Evolutionary conservation across 441 rosid genomes (phyloP).

Genomic region (Eutrema salsugineum): DNA sequence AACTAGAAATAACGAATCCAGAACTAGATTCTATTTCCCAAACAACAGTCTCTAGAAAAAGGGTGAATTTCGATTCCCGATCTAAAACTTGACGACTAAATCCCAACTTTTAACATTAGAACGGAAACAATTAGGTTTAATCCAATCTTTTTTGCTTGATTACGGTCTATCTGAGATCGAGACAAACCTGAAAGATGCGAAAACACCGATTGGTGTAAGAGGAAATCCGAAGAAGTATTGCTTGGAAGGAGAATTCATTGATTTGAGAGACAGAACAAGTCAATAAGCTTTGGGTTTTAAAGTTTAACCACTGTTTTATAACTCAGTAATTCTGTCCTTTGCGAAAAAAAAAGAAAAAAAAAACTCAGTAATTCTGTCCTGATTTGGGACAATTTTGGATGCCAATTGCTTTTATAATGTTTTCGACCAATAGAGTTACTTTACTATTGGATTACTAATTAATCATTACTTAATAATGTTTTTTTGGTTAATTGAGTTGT

Average conservation of each 20-base stretch:
- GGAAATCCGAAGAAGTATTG: neutral
- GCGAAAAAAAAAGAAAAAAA: too few relatives aligned
- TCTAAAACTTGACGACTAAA: neutral
- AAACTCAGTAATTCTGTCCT: neutral
- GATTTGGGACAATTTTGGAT: neutral
- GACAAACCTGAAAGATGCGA: constrained; percentile 16
- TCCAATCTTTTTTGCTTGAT: neutral
- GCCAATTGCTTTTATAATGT: too few relatives aligned
- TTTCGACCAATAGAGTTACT: neutral
- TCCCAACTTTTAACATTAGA: neutral
- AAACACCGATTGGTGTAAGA: constrained; percentile 1
- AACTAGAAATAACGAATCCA: neutral
- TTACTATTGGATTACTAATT: neutral
- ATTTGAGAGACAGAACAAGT: constrained; percentile 4
- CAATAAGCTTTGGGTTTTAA: neutral
- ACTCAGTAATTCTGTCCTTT: too few relatives aligned
- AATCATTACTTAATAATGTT: neutral
- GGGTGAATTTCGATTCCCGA: neutral
- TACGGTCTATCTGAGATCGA: neutral
- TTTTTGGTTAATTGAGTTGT: neutral
- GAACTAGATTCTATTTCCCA: neutral
- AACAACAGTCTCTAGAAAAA: neutral
- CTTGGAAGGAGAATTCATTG: neutral
- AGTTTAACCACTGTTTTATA: neutral
- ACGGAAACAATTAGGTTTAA: neutral